Evolutionary conservation across 768 basidiomycete genomes (phyloP).

Genomic region (Pisolithus tinctorius): DNA sequence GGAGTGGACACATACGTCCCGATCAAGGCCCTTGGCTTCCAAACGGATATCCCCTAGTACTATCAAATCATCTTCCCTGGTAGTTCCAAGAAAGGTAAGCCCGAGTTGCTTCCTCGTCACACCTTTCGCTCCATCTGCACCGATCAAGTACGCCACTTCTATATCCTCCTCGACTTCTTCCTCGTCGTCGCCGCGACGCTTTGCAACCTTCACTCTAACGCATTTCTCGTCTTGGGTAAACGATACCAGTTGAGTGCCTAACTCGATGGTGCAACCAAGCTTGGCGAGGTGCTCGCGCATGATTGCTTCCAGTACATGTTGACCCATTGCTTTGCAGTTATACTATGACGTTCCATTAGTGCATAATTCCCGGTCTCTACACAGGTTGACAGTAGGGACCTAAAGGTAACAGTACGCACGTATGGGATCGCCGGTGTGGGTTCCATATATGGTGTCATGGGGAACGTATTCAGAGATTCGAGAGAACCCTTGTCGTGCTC

Average conservation of each 20-base stretch:
- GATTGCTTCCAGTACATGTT: conserved; percentile 23
- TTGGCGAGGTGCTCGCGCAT: no score
- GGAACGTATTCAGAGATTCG: conserved; percentile 9
- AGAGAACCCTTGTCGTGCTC: no score
- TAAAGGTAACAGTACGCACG: no score
- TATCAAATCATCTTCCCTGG: conserved; percentile 17
- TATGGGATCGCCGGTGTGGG: no score
- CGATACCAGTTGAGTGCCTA: no score
- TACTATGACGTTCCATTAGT: conserved; percentile 3
- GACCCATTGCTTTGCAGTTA: conserved; percentile 13
- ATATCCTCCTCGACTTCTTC: conserved; percentile 31
- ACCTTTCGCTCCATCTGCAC: conserved; percentile 33
- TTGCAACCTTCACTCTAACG: conserved; percentile 11
- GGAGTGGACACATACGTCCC: conserved; percentile 11
- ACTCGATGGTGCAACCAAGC: no score
- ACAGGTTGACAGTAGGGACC: no score
- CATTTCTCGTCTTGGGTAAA: not conserved
- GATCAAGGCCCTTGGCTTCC: conserved; percentile 21
- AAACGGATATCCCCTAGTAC: conserved; percentile 34
- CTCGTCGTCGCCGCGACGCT: conserved; percentile 32
- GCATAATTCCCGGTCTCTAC: not conserved
- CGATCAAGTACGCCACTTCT: conserved; percentile 30
- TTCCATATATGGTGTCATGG: not conserved
- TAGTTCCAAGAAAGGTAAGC: conserved; percentile 37
- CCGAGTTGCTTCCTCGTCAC: conserved; percentile 34